Evolutionary conservation across 129 eudicot species (phyloP).

Genomic region (Chrysanthemum makinoi): DNA sequence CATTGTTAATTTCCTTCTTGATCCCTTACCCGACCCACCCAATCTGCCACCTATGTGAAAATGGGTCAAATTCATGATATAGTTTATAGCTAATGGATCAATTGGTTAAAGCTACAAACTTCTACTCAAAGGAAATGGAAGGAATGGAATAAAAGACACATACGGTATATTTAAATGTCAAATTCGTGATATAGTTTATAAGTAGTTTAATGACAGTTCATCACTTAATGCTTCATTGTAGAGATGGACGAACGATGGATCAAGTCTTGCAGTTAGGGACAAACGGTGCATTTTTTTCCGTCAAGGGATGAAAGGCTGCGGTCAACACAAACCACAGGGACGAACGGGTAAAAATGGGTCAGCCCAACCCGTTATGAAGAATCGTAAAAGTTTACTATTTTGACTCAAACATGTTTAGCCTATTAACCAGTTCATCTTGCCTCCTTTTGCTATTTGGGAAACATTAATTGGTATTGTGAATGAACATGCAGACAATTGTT

Average conservation of each 20-base stretch:
- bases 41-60: background rate
- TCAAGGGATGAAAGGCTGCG: background rate
- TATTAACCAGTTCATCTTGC: background rate
- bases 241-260: too few relatives aligned
- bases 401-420: background rate
- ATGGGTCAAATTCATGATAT: background rate
- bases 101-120: background rate
- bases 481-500: background rate
- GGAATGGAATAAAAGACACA: background rate
- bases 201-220: too few relatives aligned
- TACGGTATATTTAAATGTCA: background rate
- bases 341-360: background rate
- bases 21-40: too few relatives aligned
- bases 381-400: background rate
- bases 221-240: background rate
- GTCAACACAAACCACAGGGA: background rate
- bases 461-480: too few relatives aligned
- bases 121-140: background rate
- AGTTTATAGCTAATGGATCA: background rate
- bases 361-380: background rate
- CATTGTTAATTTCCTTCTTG: too few relatives aligned
- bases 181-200: background rate
- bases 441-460: background rate
- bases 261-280: too few relatives aligned
- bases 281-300: background rate